Conservation (phyloP, 805 yeast genomes). For the Suhomyces canberraensis region DNA sequence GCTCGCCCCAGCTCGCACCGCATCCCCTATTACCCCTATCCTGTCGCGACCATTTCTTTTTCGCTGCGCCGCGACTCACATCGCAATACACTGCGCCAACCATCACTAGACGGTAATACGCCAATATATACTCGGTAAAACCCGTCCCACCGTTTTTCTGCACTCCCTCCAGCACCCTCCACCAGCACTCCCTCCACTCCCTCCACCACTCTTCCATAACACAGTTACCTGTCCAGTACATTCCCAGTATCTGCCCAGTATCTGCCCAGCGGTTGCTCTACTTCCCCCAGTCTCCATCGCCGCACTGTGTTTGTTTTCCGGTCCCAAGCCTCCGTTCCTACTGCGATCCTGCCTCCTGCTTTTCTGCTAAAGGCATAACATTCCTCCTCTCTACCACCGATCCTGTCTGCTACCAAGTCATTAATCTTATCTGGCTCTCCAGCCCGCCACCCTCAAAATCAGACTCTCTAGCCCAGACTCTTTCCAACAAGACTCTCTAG, state of each 20-base stretch:
- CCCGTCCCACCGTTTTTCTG: background rate
- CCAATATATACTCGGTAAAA: background rate
- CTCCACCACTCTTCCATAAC: background rate
- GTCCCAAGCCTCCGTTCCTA: too few relatives aligned
- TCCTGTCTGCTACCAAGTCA: too few relatives aligned
- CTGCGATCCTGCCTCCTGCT: too few relatives aligned
- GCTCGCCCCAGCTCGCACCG: background rate
- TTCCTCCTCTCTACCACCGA: too few relatives aligned
- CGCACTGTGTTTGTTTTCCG: background rate
- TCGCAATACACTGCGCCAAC: conserved; percentile 1
- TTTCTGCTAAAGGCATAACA: too few relatives aligned
- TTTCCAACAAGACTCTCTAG: too few relatives aligned
- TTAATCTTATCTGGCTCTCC: too few relatives aligned
- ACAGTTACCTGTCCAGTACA: background rate
- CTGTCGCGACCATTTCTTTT: background rate
- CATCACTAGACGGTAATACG: background rate
- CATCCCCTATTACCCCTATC: conserved; percentile 1
- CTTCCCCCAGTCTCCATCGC: background rate
- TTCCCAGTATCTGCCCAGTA: background rate
- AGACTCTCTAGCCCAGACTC: too few relatives aligned
- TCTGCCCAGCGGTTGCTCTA: too few relatives aligned
- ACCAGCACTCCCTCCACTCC: background rate
- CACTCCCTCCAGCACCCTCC: background rate
- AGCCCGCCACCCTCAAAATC: too few relatives aligned
- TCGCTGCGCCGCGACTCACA: background rate